Evolutionary conservation across 2,329 filamentous ascomycete genomes (phyloP), one percentile per base, ranked within the genome.

Genomic region (Alternaria sp.): DNA sequence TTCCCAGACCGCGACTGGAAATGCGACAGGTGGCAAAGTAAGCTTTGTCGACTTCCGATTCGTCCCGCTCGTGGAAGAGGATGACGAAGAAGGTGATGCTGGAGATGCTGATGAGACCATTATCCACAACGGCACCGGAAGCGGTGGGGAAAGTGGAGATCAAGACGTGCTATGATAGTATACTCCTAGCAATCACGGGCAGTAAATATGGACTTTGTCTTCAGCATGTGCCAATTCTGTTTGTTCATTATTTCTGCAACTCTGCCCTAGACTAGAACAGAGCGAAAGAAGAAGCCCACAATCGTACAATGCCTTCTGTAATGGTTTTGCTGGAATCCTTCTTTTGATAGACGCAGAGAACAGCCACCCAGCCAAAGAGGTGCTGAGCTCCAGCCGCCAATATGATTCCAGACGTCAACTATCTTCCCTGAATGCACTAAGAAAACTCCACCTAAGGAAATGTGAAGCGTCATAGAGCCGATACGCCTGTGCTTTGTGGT

Each of bases 1-100:
- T 38, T 36, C 20, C 16, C 46, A 49, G 5, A 18, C 32, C 8
- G 54, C 26, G 12, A 52, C 22, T 24, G 51, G 36, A 86, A 86
- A 7, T 85, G 86, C 24, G 24, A 51, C 20, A 28, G 43, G 46
- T 26, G 48, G 30, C 9, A 79, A 79, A 26, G 83, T 88, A 39
- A 91, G 88, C 69, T 96, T 94, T 79, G 84, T 95, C 24, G 91
- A 95, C 77, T 96, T 94, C 77, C 85, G 91, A 20, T 92, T 95
- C 74, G 89, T 96, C 58, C 92, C 92, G 16, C 82, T 88, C 55
- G 85, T 86, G 42, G 88, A 88, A 28, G 81, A 79, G 7, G 78
- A 75, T 12, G 79, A 77, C 2, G 69, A 62, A 7, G 69, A 61
- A 8, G 69, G 51, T 5, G 70, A 51, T 32, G 65, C 55, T 7